A percentile compares a stretch with the other conserved stretches of the same genome.
These are phyloP conservation scores for Ophiostoma triangulosporum DNA, from an alignment of 2,329 filamentous ascomycete genomes.

Conservation along the genomic window DNA sequence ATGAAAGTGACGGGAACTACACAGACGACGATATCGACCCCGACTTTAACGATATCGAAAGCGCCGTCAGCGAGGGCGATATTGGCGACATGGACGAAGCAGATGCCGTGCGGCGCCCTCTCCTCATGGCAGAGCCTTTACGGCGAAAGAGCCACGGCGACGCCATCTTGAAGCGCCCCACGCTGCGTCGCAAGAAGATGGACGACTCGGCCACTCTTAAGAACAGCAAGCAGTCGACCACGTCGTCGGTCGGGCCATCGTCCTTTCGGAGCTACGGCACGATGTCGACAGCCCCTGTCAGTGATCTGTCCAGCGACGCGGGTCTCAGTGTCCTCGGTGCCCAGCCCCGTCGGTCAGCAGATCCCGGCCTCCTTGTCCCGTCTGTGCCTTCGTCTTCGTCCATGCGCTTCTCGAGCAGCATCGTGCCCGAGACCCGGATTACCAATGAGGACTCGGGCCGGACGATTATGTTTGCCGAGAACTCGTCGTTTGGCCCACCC, in stretches of 20 bases:
- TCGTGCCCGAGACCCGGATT: constrained; percentile 57
- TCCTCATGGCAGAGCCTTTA: neutral
- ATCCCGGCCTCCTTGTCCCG: neutral
- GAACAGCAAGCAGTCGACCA: neutral
- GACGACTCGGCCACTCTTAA: constrained; percentile 6
- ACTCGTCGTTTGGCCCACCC: constrained; percentile 20
- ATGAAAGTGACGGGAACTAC: constrained; percentile 11
- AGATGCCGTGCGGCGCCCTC: constrained; percentile 17
- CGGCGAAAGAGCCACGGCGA: constrained; percentile 30
- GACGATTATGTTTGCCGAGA: constrained; percentile 61
- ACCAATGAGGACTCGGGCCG: constrained; percentile 50
- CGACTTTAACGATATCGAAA: constrained; percentile 26
- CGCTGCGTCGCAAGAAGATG: constrained; percentile 15
- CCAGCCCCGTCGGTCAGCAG: neutral
- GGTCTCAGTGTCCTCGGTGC: neutral
- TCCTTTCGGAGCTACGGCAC: constrained; percentile 16
- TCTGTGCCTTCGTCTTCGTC: constrained; percentile 20
- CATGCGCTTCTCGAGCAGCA: constrained; percentile 56
- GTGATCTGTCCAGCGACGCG: neutral
- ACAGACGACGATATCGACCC: constrained; percentile 16
- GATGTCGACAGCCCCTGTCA: constrained; percentile 6
- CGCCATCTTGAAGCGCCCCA: constrained; percentile 19
- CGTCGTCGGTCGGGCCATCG: neutral
- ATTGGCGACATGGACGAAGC: constrained; percentile 20
- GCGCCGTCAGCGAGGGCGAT: constrained; percentile 29